These are phyloP conservation scores for Podila epigama DNA, from an alignment of 192 early-diverging fungal species.

Conservation along the genomic window DNA sequence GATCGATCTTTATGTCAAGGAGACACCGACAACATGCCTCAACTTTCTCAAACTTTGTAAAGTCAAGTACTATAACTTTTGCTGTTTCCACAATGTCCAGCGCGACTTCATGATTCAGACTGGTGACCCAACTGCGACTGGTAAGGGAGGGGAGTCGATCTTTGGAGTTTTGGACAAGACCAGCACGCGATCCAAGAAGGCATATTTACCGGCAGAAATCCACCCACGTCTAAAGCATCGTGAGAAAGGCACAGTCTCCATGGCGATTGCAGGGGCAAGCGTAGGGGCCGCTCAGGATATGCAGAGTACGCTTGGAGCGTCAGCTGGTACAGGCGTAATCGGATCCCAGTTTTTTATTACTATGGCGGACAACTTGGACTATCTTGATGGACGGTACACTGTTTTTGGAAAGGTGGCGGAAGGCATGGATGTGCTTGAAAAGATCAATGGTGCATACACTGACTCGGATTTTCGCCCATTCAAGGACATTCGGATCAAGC, in stretches of 20 bases:
- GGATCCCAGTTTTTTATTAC: constrained; percentile 94
- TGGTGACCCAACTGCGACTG: constrained; percentile 78
- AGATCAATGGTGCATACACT: constrained; percentile 72
- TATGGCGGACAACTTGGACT: constrained; percentile 73
- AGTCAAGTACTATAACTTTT: constrained; percentile 86
- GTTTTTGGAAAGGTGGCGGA: constrained; percentile 91
- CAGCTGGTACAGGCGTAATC: constrained; percentile 54
- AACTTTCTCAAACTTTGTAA: constrained; percentile 94
- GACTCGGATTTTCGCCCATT: constrained; percentile 81
- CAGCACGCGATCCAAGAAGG: constrained; percentile 29
- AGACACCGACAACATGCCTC: constrained; percentile 70
- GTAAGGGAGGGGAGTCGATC: constrained; percentile 73
- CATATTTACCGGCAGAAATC: constrained; percentile 82
- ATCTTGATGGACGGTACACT: constrained; percentile 83
- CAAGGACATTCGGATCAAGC: constrained; percentile 87
- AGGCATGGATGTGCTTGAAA: constrained; percentile 86
- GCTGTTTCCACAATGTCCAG: constrained; percentile 82
- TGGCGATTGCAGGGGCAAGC: constrained; percentile 64
- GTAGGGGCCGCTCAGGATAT: constrained; percentile 37
- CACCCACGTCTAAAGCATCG: constrained; percentile 83
- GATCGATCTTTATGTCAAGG: constrained; percentile 81
- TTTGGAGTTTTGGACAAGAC: constrained; percentile 65
- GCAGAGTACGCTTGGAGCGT: constrained; percentile 11
- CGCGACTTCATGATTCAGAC: constrained; percentile 81
- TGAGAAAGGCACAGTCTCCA: constrained; percentile 78